Conservation (phyloP, 805 yeast species). For the Brettanomyces naardenensis region DNA sequence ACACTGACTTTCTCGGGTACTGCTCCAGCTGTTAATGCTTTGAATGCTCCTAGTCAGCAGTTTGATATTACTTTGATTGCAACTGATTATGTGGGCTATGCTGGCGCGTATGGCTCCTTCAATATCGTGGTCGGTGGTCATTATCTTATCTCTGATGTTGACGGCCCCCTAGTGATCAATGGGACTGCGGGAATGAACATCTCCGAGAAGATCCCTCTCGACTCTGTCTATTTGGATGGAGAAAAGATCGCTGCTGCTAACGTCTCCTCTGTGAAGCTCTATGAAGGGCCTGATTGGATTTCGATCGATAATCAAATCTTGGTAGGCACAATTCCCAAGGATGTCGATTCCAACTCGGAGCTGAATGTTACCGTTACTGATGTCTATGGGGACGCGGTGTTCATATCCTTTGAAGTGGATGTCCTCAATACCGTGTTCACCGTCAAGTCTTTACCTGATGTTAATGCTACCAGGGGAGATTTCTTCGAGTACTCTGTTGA, state of each 20-base stretch:
- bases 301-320: constrained; percentile 34
- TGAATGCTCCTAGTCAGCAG: constrained; percentile 77
- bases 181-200: constrained; percentile 58
- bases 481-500: constrained; percentile 51
- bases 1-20: constrained; percentile 71
- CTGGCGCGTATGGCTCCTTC: constrained; percentile 66
- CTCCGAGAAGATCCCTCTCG: constrained; percentile 51
- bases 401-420: constrained; percentile 49
- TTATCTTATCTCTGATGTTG: constrained; percentile 53
- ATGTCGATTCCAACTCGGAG: constrained; percentile 27
- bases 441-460: constrained; percentile 39
- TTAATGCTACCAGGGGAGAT: constrained; percentile 61
- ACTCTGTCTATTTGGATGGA: constrained; percentile 61
- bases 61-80: constrained; percentile 72
- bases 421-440: constrained; percentile 50
- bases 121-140: constrained; percentile 83
- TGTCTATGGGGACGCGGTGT: constrained; percentile 50
- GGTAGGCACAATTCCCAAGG: constrained; percentile 49
- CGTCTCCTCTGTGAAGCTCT: constrained; percentile 43
- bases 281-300: constrained; percentile 57
- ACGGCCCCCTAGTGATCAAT: constrained; percentile 37
- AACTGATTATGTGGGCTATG: constrained; percentile 65
- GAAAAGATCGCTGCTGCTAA: constrained; percentile 36
- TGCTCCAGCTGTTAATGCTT: constrained; percentile 80
- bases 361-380: constrained; percentile 56